These are phyloP conservation scores for Raphidocelis subcapitata DNA, from an alignment of 139 green algal genomes.

Conservation along the genomic window DNA sequence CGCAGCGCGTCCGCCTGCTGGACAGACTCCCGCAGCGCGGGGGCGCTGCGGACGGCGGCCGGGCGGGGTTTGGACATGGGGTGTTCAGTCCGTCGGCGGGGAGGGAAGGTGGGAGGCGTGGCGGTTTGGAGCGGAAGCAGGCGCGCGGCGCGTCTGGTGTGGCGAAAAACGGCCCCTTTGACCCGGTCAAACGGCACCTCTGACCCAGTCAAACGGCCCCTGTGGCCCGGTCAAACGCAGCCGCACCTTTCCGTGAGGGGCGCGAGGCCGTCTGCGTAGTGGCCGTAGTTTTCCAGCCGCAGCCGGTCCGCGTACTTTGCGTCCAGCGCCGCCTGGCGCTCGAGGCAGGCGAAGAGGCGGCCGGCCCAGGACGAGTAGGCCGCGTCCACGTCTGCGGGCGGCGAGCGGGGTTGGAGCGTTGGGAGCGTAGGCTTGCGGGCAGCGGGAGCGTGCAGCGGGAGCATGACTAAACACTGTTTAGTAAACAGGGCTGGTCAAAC, in stretches of 20 bases:
- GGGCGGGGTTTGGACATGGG: too few species aligned
- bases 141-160: too few species aligned
- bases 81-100: too few species aligned
- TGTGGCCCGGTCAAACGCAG: too few species aligned
- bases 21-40: conserved; percentile 13
- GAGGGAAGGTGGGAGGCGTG: too few species aligned
- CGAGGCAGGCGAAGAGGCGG: conserved; percentile 21
- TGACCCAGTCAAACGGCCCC: too few species aligned
- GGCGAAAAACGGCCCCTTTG: too few species aligned
- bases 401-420: background rate
- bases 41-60: background rate
- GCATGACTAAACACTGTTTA: too few species aligned
- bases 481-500: conserved; percentile 4
- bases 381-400: background rate
- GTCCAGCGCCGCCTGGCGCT: conserved; percentile 36
- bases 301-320: conserved; percentile 50
- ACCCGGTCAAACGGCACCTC: too few species aligned
- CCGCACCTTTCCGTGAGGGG: conserved; percentile 10
- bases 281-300: conserved; percentile 49
- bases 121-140: too few species aligned
- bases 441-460: background rate
- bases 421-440: background rate
- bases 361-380: background rate
- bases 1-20: conserved; percentile 23
- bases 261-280: conserved; percentile 35